phyloP scores from a whole-genome alignment of 805 yeast species.

The Metschnikowia matae region DNA sequence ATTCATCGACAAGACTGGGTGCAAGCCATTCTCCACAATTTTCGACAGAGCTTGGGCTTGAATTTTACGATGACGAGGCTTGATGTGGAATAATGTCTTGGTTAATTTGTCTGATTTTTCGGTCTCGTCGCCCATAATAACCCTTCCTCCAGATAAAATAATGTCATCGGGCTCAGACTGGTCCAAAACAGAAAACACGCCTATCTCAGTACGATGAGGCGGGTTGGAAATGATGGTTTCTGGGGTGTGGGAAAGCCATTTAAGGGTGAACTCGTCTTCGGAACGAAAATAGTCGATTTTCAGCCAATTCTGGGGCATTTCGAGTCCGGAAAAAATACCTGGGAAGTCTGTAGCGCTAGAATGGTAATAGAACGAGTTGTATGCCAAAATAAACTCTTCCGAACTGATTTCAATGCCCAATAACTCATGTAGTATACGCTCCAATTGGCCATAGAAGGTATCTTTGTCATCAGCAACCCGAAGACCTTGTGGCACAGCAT shows the following conservation, averaged over 20 bases:
- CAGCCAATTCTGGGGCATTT: conserved; percentile 6
- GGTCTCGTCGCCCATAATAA: conserved; percentile 20
- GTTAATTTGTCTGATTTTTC: conserved; percentile 11
- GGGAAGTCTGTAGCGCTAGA: neutral
- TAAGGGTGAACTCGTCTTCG: conserved; percentile 5
- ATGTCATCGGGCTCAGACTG: conserved; percentile 31
- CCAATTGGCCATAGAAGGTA: conserved; percentile 22
- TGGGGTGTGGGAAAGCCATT: conserved; percentile 2
- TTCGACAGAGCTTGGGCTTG: neutral
- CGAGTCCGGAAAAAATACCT: neutral
- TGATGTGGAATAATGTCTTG: conserved; percentile 39
- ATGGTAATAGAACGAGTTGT: conserved; percentile 30
- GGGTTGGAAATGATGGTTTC: neutral
- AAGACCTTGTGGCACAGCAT: conserved; percentile 24
- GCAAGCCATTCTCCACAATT: conserved; percentile 29
- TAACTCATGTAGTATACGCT: conserved; percentile 10
- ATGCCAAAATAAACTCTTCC: conserved; percentile 25
- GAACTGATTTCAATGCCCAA: conserved; percentile 19
- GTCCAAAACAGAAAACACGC: conserved; percentile 31
- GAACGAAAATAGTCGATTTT: conserved; percentile 12
- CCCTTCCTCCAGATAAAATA: conserved; percentile 34
- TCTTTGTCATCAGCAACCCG: conserved; percentile 10
- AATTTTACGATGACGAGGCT: conserved; percentile 33
- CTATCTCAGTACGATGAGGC: conserved; percentile 29
- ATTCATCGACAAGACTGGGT: conserved; percentile 28